Base-by-base conservation (phyloP, 495 filamentous ascomycete species). In the Daldinia concentrica region DNA sequence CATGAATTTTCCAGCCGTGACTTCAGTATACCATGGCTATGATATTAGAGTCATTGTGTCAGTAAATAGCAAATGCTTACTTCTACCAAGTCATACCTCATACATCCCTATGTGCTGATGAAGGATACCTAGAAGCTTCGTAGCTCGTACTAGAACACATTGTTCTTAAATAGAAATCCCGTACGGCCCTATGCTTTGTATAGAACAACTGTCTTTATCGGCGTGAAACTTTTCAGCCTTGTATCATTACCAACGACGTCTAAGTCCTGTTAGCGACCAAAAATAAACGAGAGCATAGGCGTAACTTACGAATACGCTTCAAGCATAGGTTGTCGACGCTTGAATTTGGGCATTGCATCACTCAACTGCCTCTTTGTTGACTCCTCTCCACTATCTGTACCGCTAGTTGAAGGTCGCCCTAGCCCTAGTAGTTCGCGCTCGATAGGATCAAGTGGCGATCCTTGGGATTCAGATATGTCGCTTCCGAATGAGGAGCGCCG, bases 281-380 rank as follows among this genome's bases (percentile, higher is more conserved):
- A n/a, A n/a, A n/a, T 29, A 6, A 30, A 54, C 37, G 22, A 17
- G 27, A 52, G 36, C 22, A 5, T 22, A 19, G 51, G 37, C 0
- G 9, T 1, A 45, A 72, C 80, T 76, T 72, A 83, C 82, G 76
- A 78, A 61, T 82, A 84, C 41, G 79, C 82, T 24, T 78, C 81
- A 34, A 76, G 66, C 48, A 80, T 75, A 26, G 79, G 80, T 26
- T 81, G 77, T 41, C 75, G 74, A 43, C 76, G 73, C 66, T 78
- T 80, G 17, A 71, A 29, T 50, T 70, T 77, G 0, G 67, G 51
- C 4, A 60, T 52, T 2, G 54, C 15, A 30, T 75, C 71, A 17
- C 76, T 76, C 9, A 51, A 50, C 59, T 71, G 75, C 12, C 76
- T 73, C 22, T 69, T 69, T 15, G 68, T 58, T 8, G 72, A 69